Evolutionary conservation across 1,139 yeast genomes (phyloP).

Genomic region (Sporopachydermia cereana): DNA sequence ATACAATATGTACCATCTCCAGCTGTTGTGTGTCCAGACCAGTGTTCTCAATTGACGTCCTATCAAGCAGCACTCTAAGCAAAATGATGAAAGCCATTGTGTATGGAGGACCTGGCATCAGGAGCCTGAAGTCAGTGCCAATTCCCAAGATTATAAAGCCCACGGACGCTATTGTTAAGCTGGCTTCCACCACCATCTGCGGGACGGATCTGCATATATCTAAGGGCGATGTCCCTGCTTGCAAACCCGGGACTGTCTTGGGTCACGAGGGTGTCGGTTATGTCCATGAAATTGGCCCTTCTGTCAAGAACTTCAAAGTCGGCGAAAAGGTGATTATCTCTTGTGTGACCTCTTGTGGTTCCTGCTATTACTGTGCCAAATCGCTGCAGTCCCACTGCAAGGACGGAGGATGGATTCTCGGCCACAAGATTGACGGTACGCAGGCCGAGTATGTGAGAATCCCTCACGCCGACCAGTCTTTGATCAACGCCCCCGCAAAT

Average conservation of each 20-base stretch:
- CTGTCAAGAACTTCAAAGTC: constrained; percentile 25
- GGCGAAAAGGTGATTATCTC: constrained; percentile 38
- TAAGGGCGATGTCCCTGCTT: constrained; percentile 39
- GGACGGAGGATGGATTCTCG: constrained; percentile 35
- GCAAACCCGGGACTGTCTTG: constrained; percentile 31
- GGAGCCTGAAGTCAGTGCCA: constrained; percentile 25
- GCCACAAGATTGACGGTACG: constrained; percentile 31
- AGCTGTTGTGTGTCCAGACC: no score
- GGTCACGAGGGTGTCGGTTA: constrained; percentile 47
- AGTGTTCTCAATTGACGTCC: no score
- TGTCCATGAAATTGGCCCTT: constrained; percentile 28
- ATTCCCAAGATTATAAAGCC: constrained; percentile 26
- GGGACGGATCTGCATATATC: constrained; percentile 38
- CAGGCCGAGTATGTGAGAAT: constrained; percentile 36
- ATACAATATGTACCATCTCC: no score
- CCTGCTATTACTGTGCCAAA: constrained; percentile 37
- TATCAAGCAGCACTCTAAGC: no score
- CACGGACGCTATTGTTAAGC: constrained; percentile 34
- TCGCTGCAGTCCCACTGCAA: constrained; percentile 31
- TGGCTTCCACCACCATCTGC: constrained; percentile 34
- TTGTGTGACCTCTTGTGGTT: constrained; percentile 39
- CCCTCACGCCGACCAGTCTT: constrained; percentile 31
- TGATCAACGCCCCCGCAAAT: constrained; percentile 23
- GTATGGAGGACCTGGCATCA: constrained; percentile 30
- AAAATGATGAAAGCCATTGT: constrained; percentile 32